These are phyloP conservation scores for Solidago caesia DNA, from an alignment of 129 eudicot genomes.

Conservation along the genomic window DNA sequence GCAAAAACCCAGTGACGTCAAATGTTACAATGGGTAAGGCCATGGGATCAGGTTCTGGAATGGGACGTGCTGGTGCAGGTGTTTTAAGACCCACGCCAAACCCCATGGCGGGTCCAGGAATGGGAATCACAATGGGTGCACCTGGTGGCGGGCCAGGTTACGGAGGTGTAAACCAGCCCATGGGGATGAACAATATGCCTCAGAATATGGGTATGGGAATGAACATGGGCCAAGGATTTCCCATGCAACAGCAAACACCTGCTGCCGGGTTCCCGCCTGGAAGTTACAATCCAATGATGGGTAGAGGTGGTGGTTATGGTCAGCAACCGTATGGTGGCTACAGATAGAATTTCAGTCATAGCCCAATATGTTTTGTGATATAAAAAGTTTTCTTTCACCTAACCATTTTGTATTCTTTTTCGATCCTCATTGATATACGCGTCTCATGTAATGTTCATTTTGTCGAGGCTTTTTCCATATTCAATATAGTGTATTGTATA, in stretches of 20 bases:
- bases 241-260: constrained; percentile 59
- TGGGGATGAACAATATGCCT: constrained; percentile 39
- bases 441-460: constrained; percentile 24
- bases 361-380: constrained; percentile 28
- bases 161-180: constrained; percentile 49
- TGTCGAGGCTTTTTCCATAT: neutral
- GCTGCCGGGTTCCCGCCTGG: constrained; percentile 51
- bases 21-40: constrained; percentile 91
- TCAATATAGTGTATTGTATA: constrained; percentile 41
- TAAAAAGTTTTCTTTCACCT: constrained; percentile 4
- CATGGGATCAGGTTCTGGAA: constrained; percentile 98
- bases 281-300: constrained; percentile 73
- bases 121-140: constrained; percentile 52
- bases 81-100: constrained; percentile 58
- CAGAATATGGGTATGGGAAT: constrained; percentile 35
- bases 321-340: constrained; percentile 85
- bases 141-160: constrained; percentile 39
- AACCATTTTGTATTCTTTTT: constrained; percentile 12
- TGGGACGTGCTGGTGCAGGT: constrained; percentile 87
- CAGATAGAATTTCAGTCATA: constrained; percentile 33
- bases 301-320: constrained; percentile 63
- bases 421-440: constrained; percentile 11
- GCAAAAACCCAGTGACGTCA: constrained; percentile 54
- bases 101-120: constrained; percentile 64
- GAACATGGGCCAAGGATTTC: constrained; percentile 41